These are phyloP conservation scores for Phoenix dactylifera DNA, from an alignment of 176 grass and related monocot species.

Conservation along the genomic window DNA sequence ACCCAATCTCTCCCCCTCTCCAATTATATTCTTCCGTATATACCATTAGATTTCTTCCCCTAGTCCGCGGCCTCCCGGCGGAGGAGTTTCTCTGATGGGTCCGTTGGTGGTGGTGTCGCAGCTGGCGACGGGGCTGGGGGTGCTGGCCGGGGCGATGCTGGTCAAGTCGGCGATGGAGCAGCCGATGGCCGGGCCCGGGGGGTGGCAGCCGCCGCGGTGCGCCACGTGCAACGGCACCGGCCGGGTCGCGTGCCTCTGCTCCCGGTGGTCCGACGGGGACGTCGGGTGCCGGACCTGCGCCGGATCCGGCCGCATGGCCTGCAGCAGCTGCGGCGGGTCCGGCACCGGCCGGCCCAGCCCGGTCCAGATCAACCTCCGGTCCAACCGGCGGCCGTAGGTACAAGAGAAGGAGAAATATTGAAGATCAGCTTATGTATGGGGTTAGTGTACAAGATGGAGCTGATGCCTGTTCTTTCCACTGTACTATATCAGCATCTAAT, in stretches of 20 bases:
- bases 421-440: too few relatives aligned
- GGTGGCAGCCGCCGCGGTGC: conserved; percentile 53
- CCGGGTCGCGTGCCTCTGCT: conserved; percentile 59
- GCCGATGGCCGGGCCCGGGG: conserved; percentile 12
- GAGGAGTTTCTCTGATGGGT: conserved; percentile 23
- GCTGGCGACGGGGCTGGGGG: conserved; percentile 56
- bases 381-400: too few relatives aligned
- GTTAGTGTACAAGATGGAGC: too few relatives aligned
- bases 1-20: too few relatives aligned
- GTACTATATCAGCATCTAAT: too few relatives aligned
- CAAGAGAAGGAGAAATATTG: too few relatives aligned
- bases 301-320: conserved; percentile 53
- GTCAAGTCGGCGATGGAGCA: conserved; percentile 42
- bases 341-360: conserved; percentile 68
- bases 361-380: conserved; percentile 24
- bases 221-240: conserved; percentile 72
- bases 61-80: too few relatives aligned
- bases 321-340: conserved; percentile 75
- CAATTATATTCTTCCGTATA: too few relatives aligned
- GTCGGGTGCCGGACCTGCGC: conserved; percentile 69
- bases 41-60: too few relatives aligned
- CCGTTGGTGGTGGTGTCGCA: conserved; percentile 63
- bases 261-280: conserved; percentile 90
- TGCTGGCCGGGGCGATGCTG: conserved; percentile 64
- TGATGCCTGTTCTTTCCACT: too few relatives aligned